Percentiles rank a stretch among this genome's conserved stretches.
These are phyloP conservation scores for Cryphonectria naterciae DNA, from an alignment of 2,329 filamentous ascomycete species.

Conservation along the genomic window DNA sequence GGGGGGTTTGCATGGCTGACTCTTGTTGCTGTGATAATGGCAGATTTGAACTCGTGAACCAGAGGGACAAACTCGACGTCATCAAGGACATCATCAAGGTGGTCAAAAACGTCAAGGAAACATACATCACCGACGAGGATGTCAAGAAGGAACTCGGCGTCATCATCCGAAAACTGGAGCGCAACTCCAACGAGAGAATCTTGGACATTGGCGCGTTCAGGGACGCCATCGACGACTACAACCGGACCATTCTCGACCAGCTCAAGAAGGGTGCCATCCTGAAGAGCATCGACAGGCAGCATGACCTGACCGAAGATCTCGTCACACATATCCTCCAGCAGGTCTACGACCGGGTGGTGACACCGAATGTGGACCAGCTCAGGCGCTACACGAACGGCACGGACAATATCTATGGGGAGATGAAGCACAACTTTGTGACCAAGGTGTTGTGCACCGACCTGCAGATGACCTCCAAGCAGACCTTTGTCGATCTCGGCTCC, in stretches of 20 bases:
- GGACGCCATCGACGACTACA: conserved; percentile 75
- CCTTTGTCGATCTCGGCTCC: conserved; percentile 94
- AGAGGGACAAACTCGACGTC: conserved; percentile 78
- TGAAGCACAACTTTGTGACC: conserved; percentile 82
- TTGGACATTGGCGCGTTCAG: conserved; percentile 70
- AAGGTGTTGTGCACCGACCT: conserved; percentile 78
- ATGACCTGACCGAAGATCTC: conserved; percentile 71
- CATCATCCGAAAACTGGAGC: conserved; percentile 77
- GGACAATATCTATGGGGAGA: conserved; percentile 93
- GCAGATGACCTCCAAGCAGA: conserved; percentile 76
- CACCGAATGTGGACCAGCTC: conserved; percentile 82
- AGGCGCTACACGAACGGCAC: conserved; percentile 86
- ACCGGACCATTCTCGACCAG: conserved; percentile 67
- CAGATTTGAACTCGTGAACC: conserved; percentile 75
- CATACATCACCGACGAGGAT: conserved; percentile 77
- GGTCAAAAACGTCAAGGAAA: conserved; percentile 70
- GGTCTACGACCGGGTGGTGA: conserved; percentile 90
- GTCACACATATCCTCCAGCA: conserved; percentile 84
- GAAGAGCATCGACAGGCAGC: conserved; percentile 70
- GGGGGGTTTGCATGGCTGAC: neutral
- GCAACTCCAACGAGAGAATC: conserved; percentile 70
- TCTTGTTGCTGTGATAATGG: conserved; percentile 24
- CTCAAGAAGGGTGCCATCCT: conserved; percentile 73
- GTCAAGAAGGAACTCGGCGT: conserved; percentile 61
- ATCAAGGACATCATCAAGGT: conserved; percentile 74